Percentiles rank a stretch among this genome's conserved stretches.
Conservation (phyloP, 805 yeast genomes). For the Metschnikowia rubicola region DNA sequence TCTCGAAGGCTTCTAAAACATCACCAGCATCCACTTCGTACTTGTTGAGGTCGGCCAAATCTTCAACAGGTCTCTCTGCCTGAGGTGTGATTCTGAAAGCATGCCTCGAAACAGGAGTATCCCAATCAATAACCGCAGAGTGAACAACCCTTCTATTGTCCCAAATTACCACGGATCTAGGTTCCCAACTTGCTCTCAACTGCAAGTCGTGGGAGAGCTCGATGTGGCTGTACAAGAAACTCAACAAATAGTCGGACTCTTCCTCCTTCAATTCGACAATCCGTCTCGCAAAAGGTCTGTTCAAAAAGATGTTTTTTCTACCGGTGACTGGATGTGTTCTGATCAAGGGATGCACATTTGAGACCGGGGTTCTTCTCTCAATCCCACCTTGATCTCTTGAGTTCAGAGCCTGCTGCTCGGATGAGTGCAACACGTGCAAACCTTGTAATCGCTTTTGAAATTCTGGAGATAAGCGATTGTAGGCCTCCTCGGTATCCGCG, state of each 20-base stretch:
- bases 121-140: constrained; percentile 69
- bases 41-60: constrained; percentile 36
- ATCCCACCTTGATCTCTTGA: constrained; percentile 55
- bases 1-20: constrained; percentile 14
- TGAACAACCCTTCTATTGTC: constrained; percentile 73
- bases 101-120: constrained; percentile 58
- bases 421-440: constrained; percentile 66
- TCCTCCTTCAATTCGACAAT: constrained; percentile 71
- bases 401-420: constrained; percentile 63
- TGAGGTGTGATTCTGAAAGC: constrained; percentile 71
- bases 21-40: constrained; percentile 16
- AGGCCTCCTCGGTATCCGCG: constrained; percentile 69
- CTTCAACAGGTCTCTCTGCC: constrained; percentile 65
- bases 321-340: constrained; percentile 72
- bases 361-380: constrained; percentile 61
- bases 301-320: constrained; percentile 55
- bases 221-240: constrained; percentile 53
- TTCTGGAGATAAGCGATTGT: constrained; percentile 63
- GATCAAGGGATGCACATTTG: constrained; percentile 65
- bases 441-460: constrained; percentile 57
- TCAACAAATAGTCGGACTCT: constrained; percentile 60
- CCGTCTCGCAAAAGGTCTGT: constrained; percentile 59
- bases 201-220: constrained; percentile 58
- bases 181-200: constrained; percentile 68
- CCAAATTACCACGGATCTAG: constrained; percentile 70